Evolutionary conservation across 345 rosid species (phyloP).

Genomic region (Geranium rotundifolium): DNA sequence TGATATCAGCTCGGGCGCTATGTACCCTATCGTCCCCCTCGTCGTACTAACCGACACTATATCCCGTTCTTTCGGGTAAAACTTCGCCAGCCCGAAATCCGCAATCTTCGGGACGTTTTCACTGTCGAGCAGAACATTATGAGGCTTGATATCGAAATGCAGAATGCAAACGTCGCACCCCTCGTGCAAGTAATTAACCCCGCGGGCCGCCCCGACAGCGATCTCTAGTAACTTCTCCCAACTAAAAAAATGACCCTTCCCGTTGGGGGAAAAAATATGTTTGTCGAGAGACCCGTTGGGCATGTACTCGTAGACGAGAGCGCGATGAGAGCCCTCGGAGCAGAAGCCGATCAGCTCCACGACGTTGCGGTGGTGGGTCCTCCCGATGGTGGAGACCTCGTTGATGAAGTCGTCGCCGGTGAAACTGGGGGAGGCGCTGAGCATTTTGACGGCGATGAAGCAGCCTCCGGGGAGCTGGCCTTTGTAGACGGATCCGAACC

Average conservation of each 20-base stretch:
- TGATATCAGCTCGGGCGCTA: conserved; percentile 1
- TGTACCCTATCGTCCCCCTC: neutral
- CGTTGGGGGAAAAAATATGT: neutral
- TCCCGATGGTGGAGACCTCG: conserved; percentile 33
- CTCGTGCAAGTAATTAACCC: conserved; percentile 16
- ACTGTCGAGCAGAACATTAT: conserved; percentile 15
- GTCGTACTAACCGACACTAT: neutral
- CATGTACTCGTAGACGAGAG: conserved; percentile 32
- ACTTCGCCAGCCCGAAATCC: conserved; percentile 21
- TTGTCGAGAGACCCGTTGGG: conserved; percentile 25
- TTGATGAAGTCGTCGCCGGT: conserved; percentile 28
- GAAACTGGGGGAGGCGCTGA: conserved; percentile 1
- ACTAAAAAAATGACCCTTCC: neutral
- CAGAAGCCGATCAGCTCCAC: conserved; percentile 27
- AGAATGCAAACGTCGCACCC: conserved; percentile 15
- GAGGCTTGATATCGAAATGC: conserved; percentile 24
- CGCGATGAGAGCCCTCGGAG: conserved; percentile 14
- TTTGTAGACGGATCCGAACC: conserved; percentile 20
- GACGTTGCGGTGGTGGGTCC: conserved; percentile 25
- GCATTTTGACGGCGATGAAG: conserved; percentile 18
- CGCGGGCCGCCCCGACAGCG: conserved; percentile 13
- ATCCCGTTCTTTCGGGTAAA: neutral
- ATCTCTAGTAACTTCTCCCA: conserved; percentile 1
- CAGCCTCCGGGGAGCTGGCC: conserved; percentile 12
- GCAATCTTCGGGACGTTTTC: conserved; percentile 13